Percentiles rank a stretch among this genome's conserved stretches.
These are phyloP conservation scores for Litchi chinensis DNA, from an alignment of 345 rosid species.

Conservation along the genomic window DNA sequence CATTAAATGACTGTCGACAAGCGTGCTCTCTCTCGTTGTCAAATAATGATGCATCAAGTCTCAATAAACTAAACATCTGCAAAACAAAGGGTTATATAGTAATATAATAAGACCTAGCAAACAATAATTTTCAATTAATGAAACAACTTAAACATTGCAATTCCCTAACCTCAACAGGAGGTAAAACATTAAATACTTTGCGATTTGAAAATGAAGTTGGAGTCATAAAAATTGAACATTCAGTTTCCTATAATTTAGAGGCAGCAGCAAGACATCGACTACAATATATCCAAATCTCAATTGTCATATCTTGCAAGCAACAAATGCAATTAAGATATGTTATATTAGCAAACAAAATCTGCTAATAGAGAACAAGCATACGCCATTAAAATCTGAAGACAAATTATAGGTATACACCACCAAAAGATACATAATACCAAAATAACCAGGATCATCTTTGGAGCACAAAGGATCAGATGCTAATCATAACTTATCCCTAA, in stretches of 20 bases:
- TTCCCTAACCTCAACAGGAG: not conserved
- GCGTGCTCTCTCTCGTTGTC: slow-evolving; percentile 72
- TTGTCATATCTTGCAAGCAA: no score
- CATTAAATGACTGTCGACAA: slow-evolving; percentile 30
- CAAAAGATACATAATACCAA: not conserved
- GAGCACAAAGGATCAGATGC: not conserved
- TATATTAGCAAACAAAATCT: not conserved
- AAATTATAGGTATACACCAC: not conserved
- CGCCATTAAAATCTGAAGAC: not conserved
- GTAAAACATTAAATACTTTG: not conserved
- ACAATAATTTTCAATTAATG: not conserved
- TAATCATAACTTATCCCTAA: not conserved
- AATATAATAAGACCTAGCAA: not conserved
- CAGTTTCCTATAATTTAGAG: not conserved
- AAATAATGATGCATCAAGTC: slow-evolving; percentile 21
- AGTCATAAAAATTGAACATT: not conserved
- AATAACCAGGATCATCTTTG: not conserved
- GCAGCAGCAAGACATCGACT: not conserved
- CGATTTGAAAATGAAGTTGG: not conserved
- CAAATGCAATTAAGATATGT: not conserved
- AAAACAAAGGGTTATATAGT: not conserved
- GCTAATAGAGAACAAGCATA: not conserved
- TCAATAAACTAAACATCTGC: slow-evolving; percentile 7
- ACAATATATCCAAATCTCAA: no score
- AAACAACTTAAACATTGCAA: not conserved